Conservation (phyloP, 345 rosid genomes). For the Hibiscus tridactylites region DNA sequence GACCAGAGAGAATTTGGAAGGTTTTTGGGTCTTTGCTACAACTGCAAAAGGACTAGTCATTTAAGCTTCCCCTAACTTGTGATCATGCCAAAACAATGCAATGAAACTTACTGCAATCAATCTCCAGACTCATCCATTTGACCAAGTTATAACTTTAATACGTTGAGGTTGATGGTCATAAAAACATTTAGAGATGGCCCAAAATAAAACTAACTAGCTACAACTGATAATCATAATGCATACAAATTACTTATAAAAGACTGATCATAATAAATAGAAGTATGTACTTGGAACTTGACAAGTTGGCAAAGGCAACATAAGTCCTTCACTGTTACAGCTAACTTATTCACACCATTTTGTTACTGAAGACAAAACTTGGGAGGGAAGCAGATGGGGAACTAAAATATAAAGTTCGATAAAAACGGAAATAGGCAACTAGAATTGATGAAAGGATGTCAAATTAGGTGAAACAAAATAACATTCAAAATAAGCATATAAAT, state of each 20-base stretch:
- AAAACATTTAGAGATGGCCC: background rate
- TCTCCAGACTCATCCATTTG: conserved; percentile 4
- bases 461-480: background rate
- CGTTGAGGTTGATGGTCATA: background rate
- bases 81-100: background rate
- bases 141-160: background rate
- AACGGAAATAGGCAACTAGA: background rate
- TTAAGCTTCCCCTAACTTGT: conserved; percentile 5
- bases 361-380: background rate
- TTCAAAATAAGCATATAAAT: background rate
- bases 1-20: conserved; percentile 57
- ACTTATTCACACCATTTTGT: background rate
- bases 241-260: background rate
- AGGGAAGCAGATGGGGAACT: background rate
- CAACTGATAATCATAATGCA: background rate
- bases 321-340: background rate
- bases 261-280: background rate
- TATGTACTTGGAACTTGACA: background rate
- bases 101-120: background rate
- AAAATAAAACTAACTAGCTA: background rate
- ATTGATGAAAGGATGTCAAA: background rate
- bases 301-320: background rate
- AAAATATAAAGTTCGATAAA: background rate
- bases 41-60: conserved; percentile 32
- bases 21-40: conserved; percentile 36